Evolutionary conservation across 2,329 filamentous ascomycete species (phyloP).

Genomic region (Emmonsiellopsis sp.): DNA sequence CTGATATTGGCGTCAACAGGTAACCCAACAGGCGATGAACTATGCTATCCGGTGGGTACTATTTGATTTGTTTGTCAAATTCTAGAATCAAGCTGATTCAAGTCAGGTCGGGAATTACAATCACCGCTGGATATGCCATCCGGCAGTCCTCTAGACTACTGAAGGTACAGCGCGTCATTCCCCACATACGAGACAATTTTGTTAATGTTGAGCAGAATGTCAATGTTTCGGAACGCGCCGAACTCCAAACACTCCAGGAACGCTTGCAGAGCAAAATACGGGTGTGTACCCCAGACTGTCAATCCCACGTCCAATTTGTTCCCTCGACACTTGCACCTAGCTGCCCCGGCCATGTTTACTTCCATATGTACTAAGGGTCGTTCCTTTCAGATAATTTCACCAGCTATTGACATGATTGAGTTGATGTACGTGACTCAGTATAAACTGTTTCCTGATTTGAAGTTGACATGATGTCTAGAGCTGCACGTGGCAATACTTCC

Average conservation of each 20-base stretch:
- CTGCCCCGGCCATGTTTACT: too few species aligned
- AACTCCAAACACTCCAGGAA: constrained; percentile 63
- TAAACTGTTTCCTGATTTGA: not conserved
- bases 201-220: constrained; percentile 44
- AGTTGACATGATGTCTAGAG: constrained; percentile 29
- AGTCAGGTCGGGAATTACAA: constrained; percentile 63
- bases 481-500: constrained; percentile 65
- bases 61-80: not conserved
- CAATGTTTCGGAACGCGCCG: constrained; percentile 60
- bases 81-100: not conserved
- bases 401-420: constrained; percentile 85
- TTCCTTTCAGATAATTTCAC: constrained; percentile 62
- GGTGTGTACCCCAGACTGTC: constrained; percentile 35
- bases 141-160: constrained; percentile 70
- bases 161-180: constrained; percentile 38
- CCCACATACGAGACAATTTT: constrained; percentile 6
- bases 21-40: constrained; percentile 75
- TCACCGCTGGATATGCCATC: constrained; percentile 80
- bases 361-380: not conserved
- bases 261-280: constrained; percentile 78
- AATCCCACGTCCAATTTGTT: not conserved
- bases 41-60: constrained; percentile 63
- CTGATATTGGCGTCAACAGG: constrained; percentile 26
- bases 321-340: not conserved
- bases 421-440: constrained; percentile 54